Evolutionary conservation across 805 yeast species (phyloP).

Genomic region (Priceomyces melissophilus): DNA sequence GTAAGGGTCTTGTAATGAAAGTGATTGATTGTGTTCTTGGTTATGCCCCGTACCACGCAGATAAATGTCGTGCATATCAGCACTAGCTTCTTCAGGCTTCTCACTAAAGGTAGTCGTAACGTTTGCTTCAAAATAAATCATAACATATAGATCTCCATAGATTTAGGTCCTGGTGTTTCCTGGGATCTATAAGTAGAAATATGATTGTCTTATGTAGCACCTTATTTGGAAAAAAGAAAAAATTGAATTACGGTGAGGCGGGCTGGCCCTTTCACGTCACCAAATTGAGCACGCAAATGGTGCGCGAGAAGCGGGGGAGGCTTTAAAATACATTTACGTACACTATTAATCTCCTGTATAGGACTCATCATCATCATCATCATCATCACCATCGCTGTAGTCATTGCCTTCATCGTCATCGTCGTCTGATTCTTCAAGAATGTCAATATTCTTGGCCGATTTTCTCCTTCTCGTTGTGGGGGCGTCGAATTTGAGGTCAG

Average conservation of each 20-base stretch:
- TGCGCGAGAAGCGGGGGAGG: too few relatives aligned
- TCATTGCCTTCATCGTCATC: conserved; percentile 6
- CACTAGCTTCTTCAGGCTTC: conserved; percentile 2
- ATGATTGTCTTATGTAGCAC: too few relatives aligned
- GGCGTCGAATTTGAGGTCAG: conserved; percentile 8
- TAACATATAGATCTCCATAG: conserved; percentile 2
- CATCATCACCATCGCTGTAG: conserved; percentile 10
- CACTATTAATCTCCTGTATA: conserved; percentile 12
- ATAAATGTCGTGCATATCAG: background rate
- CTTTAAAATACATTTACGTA: too few relatives aligned
- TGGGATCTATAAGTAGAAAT: too few relatives aligned
- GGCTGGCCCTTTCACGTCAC: too few relatives aligned
- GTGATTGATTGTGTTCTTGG: background rate
- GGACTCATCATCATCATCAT: conserved; percentile 14
- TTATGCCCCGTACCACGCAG: too few relatives aligned
- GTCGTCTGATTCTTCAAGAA: conserved; percentile 17
- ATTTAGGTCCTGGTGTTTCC: background rate
- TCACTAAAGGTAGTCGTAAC: conserved; percentile 13
- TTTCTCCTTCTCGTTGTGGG: conserved; percentile 7
- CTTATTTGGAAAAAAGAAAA: too few relatives aligned
- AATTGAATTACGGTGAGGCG: too few relatives aligned
- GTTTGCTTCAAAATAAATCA: conserved; percentile 18
- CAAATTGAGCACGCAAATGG: too few relatives aligned
- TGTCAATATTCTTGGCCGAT: conserved; percentile 9
- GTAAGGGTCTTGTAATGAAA: background rate